These are phyloP conservation scores for Rhizoclosmatium globosum DNA, from an alignment of 192 early-diverging fungal genomes.

Conservation along the genomic window DNA sequence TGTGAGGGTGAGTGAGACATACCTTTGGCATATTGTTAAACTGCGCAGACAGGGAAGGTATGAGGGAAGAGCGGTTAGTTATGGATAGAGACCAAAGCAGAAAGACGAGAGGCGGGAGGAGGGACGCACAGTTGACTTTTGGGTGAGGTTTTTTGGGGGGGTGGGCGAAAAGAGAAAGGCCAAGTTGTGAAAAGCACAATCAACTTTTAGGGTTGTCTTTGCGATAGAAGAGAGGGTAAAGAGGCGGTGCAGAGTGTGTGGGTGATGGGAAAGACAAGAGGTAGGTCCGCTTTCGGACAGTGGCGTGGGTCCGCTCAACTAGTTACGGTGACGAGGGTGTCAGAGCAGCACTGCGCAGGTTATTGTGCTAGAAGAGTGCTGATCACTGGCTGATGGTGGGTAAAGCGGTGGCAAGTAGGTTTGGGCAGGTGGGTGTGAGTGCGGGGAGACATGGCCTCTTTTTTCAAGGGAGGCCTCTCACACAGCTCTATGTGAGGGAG, in stretches of 20 bases:
- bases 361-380: not conserved
- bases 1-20: not conserved
- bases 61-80: not conserved
- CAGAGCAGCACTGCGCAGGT: not conserved
- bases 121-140: not conserved
- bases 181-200: too few relatives aligned
- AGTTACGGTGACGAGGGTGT: too few relatives aligned
- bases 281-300: not conserved
- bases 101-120: not conserved
- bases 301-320: too few relatives aligned
- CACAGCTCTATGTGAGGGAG: too few relatives aligned
- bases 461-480: not conserved
- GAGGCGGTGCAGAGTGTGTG: not conserved
- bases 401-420: not conserved
- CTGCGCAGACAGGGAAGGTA: not conserved
- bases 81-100: not conserved
- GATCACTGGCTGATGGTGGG: not conserved
- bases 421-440: not conserved
- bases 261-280: not conserved
- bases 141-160: not conserved
- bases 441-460: not conserved
- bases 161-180: too few relatives aligned
- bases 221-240: too few relatives aligned
- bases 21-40: constrained; percentile 7
- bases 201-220: too few relatives aligned